Evolutionary conservation across 2,329 filamentous ascomycete species (phyloP).

Genomic region (Fonsecaea erecta): DNA sequence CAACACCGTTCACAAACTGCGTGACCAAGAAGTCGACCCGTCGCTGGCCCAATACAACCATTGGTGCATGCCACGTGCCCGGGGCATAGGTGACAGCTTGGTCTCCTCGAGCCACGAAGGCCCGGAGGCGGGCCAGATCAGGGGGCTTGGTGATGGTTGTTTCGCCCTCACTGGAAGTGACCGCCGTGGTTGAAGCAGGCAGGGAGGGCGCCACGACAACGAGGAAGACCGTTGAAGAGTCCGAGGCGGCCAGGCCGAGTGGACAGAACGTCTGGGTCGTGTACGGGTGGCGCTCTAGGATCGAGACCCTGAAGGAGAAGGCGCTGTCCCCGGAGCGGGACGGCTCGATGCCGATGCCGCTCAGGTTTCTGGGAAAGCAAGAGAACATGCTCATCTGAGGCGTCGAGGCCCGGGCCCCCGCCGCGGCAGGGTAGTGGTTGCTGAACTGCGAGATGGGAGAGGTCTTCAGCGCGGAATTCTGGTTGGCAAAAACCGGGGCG

Average conservation of each 20-base stretch:
- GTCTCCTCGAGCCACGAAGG: slow-evolving; percentile 75
- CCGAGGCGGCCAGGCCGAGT: slow-evolving; percentile 49
- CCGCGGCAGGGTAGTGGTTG: slow-evolving; percentile 72
- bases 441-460: slow-evolving; percentile 74
- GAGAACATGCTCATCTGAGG: slow-evolving; percentile 88
- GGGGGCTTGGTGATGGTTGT: slow-evolving; percentile 61
- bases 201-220: slow-evolving; percentile 85
- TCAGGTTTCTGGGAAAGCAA: slow-evolving; percentile 69
- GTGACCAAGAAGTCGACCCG: slow-evolving; percentile 85
- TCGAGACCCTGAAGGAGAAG: slow-evolving; percentile 65
- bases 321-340: slow-evolving; percentile 5
- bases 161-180: slow-evolving; percentile 40
- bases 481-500: slow-evolving; percentile 71
- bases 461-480: slow-evolving; percentile 87
- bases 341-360: slow-evolving; percentile 27
- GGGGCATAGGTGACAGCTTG: slow-evolving; percentile 91
- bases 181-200: slow-evolving; percentile 44
- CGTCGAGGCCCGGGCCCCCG: slow-evolving; percentile 46
- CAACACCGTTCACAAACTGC: slow-evolving; percentile 85
- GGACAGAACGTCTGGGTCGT: slow-evolving; percentile 94
- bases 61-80: slow-evolving; percentile 95
- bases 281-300: slow-evolving; percentile 90
- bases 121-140: slow-evolving; percentile 70
- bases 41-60: slow-evolving; percentile 77
- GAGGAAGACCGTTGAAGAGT: slow-evolving; percentile 61